Conservation (phyloP, 2,329 filamentous ascomycete species). For the Beauveria scarabaeidicola region DNA sequence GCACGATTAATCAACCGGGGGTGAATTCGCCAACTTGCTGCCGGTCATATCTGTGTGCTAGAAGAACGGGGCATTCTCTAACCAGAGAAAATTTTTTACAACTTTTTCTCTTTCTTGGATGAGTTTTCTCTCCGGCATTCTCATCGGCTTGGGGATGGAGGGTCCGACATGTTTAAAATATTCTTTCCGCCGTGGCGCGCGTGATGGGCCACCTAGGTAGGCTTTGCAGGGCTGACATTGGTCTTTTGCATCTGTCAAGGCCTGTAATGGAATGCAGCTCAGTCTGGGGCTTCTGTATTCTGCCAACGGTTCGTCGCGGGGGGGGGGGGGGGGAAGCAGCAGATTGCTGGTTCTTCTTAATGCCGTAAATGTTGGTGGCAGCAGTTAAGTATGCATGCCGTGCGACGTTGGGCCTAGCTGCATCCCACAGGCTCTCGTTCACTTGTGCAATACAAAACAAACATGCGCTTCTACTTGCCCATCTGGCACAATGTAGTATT, state of each 20-base stretch:
- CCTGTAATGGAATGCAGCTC: not conserved
- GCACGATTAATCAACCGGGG: conserved; percentile 56
- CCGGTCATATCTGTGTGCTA: conserved; percentile 56
- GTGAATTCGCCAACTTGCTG: conserved; percentile 39
- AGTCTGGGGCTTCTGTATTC: not conserved
- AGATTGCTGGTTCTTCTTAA: not conserved
- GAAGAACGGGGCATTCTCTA: conserved; percentile 30
- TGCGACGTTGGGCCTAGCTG: not conserved
- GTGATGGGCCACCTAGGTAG: not conserved
- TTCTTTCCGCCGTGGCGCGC: not conserved
- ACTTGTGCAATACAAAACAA: not conserved
- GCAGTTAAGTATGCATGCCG: not conserved
- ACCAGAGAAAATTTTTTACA: conserved; percentile 9
- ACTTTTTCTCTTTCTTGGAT: conserved; percentile 9
- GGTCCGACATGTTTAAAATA: conserved; percentile 9
- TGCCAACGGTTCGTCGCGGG: not conserved
- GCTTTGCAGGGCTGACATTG: not conserved
- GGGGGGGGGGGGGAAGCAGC: not conserved
- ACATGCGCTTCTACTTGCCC: not conserved
- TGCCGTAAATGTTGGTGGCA: not conserved
- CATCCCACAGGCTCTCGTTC: not conserved
- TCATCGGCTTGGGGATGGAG: conserved; percentile 12
- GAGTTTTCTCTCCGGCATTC: not conserved
- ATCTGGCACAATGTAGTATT: not conserved
- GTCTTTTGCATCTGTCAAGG: not conserved